Percentiles rank a stretch among this genome's conserved stretches.
phyloP scores from a whole-genome alignment of 1,139 yeast species.

The Yamadazyma atmosphaerica region DNA sequence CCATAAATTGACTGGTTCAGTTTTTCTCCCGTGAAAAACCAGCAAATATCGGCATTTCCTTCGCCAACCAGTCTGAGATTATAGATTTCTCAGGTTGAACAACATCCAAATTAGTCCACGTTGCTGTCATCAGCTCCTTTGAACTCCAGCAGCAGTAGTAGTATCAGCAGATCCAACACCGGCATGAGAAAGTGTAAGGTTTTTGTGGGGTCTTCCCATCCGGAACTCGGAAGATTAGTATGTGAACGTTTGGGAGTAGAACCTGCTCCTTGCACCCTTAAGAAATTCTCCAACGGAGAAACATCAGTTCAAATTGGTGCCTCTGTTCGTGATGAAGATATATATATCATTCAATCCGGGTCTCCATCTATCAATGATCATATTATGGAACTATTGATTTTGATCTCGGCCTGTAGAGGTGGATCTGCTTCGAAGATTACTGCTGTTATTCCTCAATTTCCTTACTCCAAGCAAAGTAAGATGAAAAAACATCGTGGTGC shows the following conservation, averaged over 20 bases:
- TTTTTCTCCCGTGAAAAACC: no score
- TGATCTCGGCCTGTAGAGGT: conserved; percentile 94
- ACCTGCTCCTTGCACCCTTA: conserved; percentile 91
- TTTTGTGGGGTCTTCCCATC: conserved; percentile 95
- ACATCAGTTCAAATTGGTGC: conserved; percentile 73
- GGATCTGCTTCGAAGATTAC: conserved; percentile 97
- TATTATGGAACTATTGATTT: conserved; percentile 91
- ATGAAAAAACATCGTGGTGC: conserved; percentile 99
- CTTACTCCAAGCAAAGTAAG: conserved; percentile 94
- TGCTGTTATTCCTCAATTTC: conserved; percentile 96
- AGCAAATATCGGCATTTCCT: no score
- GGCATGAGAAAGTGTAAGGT: conserved; percentile 94
- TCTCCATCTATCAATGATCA: conserved; percentile 89
- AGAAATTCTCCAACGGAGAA: conserved; percentile 95
- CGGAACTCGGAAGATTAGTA: conserved; percentile 85
- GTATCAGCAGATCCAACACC: background rate
- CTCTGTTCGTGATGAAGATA: conserved; percentile 77
- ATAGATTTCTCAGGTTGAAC: no score
- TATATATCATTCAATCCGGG: conserved; percentile 91
- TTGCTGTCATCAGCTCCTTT: background rate
- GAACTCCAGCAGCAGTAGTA: background rate
- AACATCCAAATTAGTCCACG: background rate
- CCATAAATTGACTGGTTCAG: no score
- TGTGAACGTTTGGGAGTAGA: conserved; percentile 90
- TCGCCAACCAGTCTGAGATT: no score